phyloP scores from a whole-genome alignment of 495 filamentous ascomycete species.

The Neurospora discreta region DNA sequence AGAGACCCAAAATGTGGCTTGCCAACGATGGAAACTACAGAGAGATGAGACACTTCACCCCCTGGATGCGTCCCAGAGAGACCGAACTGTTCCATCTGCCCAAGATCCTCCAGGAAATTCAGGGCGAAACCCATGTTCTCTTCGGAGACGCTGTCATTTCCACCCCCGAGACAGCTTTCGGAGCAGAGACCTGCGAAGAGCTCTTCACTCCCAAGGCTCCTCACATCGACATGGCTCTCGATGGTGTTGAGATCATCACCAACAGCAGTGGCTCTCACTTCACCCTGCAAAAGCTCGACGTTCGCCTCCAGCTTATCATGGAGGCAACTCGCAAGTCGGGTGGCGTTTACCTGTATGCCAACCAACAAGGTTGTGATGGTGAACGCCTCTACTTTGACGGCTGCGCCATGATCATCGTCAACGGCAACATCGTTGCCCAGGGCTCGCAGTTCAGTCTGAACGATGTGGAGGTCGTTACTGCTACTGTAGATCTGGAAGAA shows the following conservation, averaged over 20 bases:
- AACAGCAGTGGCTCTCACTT: conserved; percentile 66
- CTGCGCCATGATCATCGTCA: conserved; percentile 67
- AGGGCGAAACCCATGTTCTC: conserved; percentile 48
- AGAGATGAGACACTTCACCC: conserved; percentile 55
- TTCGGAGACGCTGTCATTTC: conserved; percentile 71
- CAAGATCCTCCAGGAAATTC: conserved; percentile 48
- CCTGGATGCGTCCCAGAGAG: conserved; percentile 32
- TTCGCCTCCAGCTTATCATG: conserved; percentile 59
- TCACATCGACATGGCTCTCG: conserved; percentile 41
- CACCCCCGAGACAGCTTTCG: conserved; percentile 61
- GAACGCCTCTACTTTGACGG: conserved; percentile 51
- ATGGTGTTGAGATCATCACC: conserved; percentile 63
- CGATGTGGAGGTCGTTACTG: conserved; percentile 77
- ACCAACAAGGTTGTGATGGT: conserved; percentile 64
- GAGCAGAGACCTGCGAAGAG: conserved; percentile 70
- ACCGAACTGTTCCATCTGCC: conserved; percentile 67
- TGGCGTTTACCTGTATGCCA: conserved; percentile 57
- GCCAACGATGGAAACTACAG: conserved; percentile 70
- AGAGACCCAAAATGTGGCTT: conserved; percentile 68
- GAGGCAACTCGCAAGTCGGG: conserved; percentile 67
- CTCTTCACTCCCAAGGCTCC: conserved; percentile 57
- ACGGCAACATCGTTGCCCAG: conserved; percentile 61
- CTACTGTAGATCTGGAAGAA: conserved; percentile 72
- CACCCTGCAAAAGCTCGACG: conserved; percentile 63
- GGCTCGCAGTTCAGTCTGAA: conserved; percentile 63